phyloP scores from a whole-genome alignment of 768 basidiomycete species.

The Leccinum boreale region DNA sequence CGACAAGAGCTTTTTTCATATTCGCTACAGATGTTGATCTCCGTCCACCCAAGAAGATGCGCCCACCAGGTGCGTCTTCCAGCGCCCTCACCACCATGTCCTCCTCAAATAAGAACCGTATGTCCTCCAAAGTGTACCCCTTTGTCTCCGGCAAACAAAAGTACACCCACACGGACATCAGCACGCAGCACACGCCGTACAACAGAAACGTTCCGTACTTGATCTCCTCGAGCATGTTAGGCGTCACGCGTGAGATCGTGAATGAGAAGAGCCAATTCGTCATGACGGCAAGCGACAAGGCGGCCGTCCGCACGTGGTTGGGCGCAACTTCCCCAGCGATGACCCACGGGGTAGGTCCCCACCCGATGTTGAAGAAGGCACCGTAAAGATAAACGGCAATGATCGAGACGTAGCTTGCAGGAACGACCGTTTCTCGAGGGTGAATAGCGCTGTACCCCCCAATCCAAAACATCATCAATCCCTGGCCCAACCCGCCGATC shows the following conservation, averaged over 20 bases:
- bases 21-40: slow-evolving; percentile 26
- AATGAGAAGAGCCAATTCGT: slow-evolving; percentile 38
- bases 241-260: slow-evolving; percentile 36
- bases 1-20: neutral
- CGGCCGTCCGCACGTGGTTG: slow-evolving; percentile 36
- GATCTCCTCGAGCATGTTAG: slow-evolving; percentile 34
- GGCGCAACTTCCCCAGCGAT: slow-evolving; percentile 36
- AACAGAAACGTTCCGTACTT: slow-evolving; percentile 32
- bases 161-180: slow-evolving; percentile 36
- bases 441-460: slow-evolving; percentile 34
- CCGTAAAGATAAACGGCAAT: slow-evolving; percentile 38
- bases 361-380: slow-evolving; percentile 35
- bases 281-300: slow-evolving; percentile 31
- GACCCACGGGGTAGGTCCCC: slow-evolving; percentile 30
- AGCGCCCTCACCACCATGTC: slow-evolving; percentile 32
- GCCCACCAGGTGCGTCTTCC: slow-evolving; percentile 34
- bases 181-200: slow-evolving; percentile 31
- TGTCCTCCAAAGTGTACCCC: slow-evolving; percentile 38
- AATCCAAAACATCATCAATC: slow-evolving; percentile 37
- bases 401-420: slow-evolving; percentile 38
- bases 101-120: slow-evolving; percentile 36
- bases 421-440: slow-evolving; percentile 23
- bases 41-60: slow-evolving; percentile 25
- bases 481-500: slow-evolving; percentile 48
- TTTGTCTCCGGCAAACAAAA: slow-evolving; percentile 41